Evolutionary conservation across 164 flowering plant genomes (phyloP), one percentile per base, ranked within the genome.

Genomic region (Berberis thunbergii): DNA sequence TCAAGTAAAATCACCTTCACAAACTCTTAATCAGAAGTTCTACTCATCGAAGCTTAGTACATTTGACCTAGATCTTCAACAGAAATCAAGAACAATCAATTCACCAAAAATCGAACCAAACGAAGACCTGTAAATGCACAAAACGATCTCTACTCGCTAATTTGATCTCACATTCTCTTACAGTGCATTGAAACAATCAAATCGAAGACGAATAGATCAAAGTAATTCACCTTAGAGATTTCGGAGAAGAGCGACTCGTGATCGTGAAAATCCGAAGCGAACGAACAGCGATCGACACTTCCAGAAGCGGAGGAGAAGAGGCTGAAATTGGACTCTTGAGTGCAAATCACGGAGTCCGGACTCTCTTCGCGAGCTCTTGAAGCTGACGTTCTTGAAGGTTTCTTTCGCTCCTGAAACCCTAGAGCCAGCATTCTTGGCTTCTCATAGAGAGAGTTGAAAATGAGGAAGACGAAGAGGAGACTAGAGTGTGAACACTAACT

Each of bases 241-340:
- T 82, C 83, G 38, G 88, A 85, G 63, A 75, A 73, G 45, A 77
- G 64, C 64, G 85, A 74, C 41, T 87, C 85, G 45, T 71, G 91
- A 67, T 85, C 93, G 61, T 73, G 86, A 61, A 70, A 73, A 63
- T 86, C 91, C 61, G 95, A 88, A 13, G 89, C 85, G 45, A 83
- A 84, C 11, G 91, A 91, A 76, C 88, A 85, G 57, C 89, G 86
- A 39, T 85, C 96, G 46, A 77, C 91, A 61, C 86, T 81, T 6
- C 74, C 89, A 61, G 89, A 85, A 67, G 93, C 80, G 2, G 96
- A 91, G 13, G 96, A 85, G 76, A 80, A 83, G 70, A 86, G 73
- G 54, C 86, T 85, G 76, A 84, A 76, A 64, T 81, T 83, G 59
- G 84, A 81, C 4, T 84, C 86, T 4, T 73, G 82, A 1, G 89